Conservation (phyloP, 768 basidiomycete species). For the Russula foetens region DNA sequence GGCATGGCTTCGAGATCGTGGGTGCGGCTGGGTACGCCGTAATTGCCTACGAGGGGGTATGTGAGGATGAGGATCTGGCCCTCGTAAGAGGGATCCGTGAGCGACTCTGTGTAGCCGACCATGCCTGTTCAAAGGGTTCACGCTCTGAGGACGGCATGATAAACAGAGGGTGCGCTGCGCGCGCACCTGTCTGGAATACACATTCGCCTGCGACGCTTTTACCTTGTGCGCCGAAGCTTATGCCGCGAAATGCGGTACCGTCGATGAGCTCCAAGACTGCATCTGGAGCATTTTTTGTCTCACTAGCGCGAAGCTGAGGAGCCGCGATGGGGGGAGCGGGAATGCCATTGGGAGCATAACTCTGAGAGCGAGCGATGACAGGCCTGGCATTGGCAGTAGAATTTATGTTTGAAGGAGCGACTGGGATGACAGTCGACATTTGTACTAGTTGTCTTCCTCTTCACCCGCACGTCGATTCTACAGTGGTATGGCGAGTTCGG, state of each 20-base stretch:
- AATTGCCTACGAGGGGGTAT: conserved; percentile 95
- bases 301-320: conserved; percentile 22
- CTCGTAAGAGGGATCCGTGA: conserved; percentile 98
- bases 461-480: conserved; percentile 9
- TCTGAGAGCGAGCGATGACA: conserved; percentile 40
- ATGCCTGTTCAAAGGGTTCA: conserved; percentile 55
- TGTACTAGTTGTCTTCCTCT: conserved; percentile 16
- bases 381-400: conserved; percentile 33
- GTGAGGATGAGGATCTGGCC: conserved; percentile 97
- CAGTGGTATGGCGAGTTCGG: not conserved
- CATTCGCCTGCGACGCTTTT: no score
- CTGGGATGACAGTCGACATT: no score
- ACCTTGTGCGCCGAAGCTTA: conserved; percentile 96
- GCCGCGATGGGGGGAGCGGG: conserved; percentile 31
- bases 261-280: no score
- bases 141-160: conserved; percentile 2
- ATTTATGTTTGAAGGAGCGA: not conserved
- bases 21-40: conserved; percentile 82
- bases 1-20: conserved; percentile 49
- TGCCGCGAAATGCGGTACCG: conserved; percentile 80
- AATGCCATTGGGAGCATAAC: conserved; percentile 30
- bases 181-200: conserved; percentile 96
- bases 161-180: not conserved
- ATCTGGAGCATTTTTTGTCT: conserved; percentile 18
- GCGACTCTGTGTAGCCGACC: conserved; percentile 97